Base-by-base conservation (phyloP, 2,329 filamentous ascomycete species). In the Nothomitra cinnamomea region DNA sequence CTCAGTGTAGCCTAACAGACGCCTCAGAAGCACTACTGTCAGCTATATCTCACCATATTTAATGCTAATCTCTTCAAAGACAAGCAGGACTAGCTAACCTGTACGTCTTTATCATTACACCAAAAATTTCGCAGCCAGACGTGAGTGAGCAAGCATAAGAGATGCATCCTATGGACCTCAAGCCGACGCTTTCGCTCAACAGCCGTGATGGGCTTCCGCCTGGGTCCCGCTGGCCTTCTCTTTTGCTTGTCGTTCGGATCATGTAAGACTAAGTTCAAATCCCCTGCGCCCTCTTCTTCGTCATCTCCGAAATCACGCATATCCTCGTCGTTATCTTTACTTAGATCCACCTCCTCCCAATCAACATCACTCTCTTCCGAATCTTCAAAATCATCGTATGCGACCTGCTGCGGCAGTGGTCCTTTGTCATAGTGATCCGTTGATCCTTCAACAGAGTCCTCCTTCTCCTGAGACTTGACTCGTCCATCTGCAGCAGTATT, bases 81-180 rank as follows among this genome's bases (percentile, higher is more conserved):
- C 32, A 28, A 53, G 22, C 1, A 17, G 7, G 48, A 53, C 12
- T 53, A 35, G 21, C 62, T 53, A 58, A 72, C 74, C 63, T 94
- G 87, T 7, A 85, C 77, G 54, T 75, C 68, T 13, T 70, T 61
- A 62, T 90, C 83, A 61, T 94, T 94, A 68, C 89, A 95, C 87
- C 90, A 95, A 53, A 77, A 72, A 63, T 96, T 98, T 54, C 89
- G 80, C 55, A 79, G 72, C 58, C 85, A 77, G 15, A 82, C 76
- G 65, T 96, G 87, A 8, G 80, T 79, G 15, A 98, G 67, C 1
- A 98, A 73, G 63, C 87, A 94, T 13, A 95, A 69, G 0, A 96
- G 59, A 67, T 98, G 89, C 57, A 81, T 72, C 66, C 90, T 94
- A 66, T 98, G 92, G n/a, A 88, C 74, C 52, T 87, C 77, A 28